Evolutionary conservation across 106 monocot species (phyloP).

Genomic region (Allium fistulosum): DNA sequence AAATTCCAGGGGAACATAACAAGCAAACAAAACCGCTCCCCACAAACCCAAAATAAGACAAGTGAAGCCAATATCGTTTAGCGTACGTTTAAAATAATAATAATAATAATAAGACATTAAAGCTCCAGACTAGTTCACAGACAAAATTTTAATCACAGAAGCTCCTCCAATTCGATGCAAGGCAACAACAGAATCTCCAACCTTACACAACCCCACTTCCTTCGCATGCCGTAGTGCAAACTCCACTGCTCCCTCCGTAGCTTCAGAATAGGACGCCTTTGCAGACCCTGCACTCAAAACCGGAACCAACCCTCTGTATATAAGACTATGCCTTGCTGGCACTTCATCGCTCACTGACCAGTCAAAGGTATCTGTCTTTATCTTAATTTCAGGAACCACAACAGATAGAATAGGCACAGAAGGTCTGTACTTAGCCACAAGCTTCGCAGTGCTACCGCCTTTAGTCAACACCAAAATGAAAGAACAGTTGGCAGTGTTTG

Average conservation of each 20-base stretch:
- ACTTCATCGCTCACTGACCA: constrained; percentile 35
- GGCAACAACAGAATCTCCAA: constrained; percentile 32
- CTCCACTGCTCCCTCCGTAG: constrained; percentile 33
- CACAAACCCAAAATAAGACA: no score
- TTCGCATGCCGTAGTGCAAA: constrained; percentile 18
- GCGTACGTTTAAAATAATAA: no score
- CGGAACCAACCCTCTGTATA: constrained; percentile 41
- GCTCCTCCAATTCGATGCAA: constrained; percentile 42
- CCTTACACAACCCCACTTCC: constrained; percentile 23
- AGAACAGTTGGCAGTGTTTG: constrained; percentile 25
- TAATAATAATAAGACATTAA: no score
- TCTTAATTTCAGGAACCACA: constrained; percentile 36
- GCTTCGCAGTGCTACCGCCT: constrained; percentile 45
- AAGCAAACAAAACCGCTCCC: no score
- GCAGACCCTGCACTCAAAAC: constrained; percentile 41
- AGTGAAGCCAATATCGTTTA: no score
- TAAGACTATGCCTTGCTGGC: constrained; percentile 40
- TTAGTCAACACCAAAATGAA: constrained; percentile 38
- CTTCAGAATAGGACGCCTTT: constrained; percentile 33
- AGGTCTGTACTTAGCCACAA: constrained; percentile 48
- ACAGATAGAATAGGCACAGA: constrained; percentile 44
- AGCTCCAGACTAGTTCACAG: neutral
- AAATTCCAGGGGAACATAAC: no score
- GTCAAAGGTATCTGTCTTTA: constrained; percentile 32
- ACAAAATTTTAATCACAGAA: constrained; percentile 40